Percentiles rank a stretch among this genome's conserved stretches.
These are phyloP conservation scores for Sphaerobolus stellatus DNA, from an alignment of 1,284 basidiomycete species.

Conservation along the genomic window DNA sequence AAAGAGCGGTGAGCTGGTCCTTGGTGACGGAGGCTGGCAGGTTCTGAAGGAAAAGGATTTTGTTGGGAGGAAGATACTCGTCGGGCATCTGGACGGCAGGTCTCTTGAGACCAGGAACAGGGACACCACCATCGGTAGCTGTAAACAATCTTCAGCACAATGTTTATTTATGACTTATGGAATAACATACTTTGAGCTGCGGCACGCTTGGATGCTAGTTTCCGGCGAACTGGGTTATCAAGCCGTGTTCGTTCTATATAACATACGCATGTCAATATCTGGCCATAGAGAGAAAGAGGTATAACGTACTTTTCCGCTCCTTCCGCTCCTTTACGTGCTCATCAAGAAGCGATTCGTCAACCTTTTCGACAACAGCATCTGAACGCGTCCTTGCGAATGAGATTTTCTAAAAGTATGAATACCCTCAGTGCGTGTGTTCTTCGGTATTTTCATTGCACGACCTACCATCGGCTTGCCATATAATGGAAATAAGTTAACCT, in stretches of 20 bases:
- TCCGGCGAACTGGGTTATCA: constrained; percentile 84
- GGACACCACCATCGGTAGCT: constrained; percentile 64
- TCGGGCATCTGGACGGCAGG: constrained; percentile 95
- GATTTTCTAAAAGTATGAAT: constrained; percentile 74
- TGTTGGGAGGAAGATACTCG: constrained; percentile 99
- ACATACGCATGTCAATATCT: not conserved
- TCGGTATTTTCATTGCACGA: constrained; percentile 11
- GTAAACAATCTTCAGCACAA: constrained; percentile 12
- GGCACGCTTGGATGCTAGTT: constrained; percentile 76
- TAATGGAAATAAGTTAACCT: constrained; percentile 91
- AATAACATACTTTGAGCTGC: constrained; percentile 68
- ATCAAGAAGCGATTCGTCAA: constrained; percentile 68
- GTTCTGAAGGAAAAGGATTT: constrained; percentile 97
- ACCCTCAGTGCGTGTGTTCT: too few species aligned
- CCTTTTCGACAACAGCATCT: constrained; percentile 81
- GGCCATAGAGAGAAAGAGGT: not conserved
- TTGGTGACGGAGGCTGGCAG: constrained; percentile 89
- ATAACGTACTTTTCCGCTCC: constrained; percentile 76
- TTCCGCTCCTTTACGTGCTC: constrained; percentile 72
- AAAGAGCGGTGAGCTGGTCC: constrained; percentile 84
- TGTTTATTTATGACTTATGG: constrained; percentile 10
- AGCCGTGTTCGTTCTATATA: constrained; percentile 71
- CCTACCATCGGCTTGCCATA: constrained; percentile 95
- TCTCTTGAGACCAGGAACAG: constrained; percentile 66
- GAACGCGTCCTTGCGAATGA: constrained; percentile 87